These are phyloP conservation scores for Stachybotrys chlorohalonatus DNA, from an alignment of 2,329 filamentous ascomycete genomes.

Conservation along the genomic window DNA sequence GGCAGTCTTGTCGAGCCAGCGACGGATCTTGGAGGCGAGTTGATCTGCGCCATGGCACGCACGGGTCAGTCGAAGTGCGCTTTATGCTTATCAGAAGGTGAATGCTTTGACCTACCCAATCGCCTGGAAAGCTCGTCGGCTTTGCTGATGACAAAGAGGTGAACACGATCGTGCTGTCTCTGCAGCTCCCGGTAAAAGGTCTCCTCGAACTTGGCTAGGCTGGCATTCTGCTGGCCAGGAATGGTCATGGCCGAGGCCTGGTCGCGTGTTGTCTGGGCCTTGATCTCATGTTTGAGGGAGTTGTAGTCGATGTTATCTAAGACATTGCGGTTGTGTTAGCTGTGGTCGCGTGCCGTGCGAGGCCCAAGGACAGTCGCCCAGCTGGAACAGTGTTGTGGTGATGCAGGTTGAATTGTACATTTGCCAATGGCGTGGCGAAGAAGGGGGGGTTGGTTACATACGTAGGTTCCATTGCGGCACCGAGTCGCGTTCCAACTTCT, in stretches of 20 bases:
- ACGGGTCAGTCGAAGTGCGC: neutral
- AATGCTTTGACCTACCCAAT: slow-evolving; percentile 40
- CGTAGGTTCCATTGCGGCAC: slow-evolving; percentile 76
- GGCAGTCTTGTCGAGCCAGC: slow-evolving; percentile 30
- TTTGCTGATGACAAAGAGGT: slow-evolving; percentile 72
- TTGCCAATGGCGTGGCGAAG: neutral
- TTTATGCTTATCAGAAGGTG: neutral
- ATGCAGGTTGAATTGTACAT: neutral
- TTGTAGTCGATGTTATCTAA: slow-evolving; percentile 84
- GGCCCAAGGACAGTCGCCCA: neutral
- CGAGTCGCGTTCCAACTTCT: slow-evolving; percentile 61
- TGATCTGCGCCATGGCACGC: slow-evolving; percentile 28
- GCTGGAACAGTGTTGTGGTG: neutral
- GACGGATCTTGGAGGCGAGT: slow-evolving; percentile 37
- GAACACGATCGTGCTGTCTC: slow-evolving; percentile 67
- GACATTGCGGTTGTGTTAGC: slow-evolving; percentile 1
- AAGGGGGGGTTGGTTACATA: slow-evolving; percentile 26
- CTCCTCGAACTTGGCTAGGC: slow-evolving; percentile 57
- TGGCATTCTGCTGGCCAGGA: slow-evolving; percentile 56
- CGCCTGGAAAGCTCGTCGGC: slow-evolving; percentile 66
- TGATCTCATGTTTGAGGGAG: slow-evolving; percentile 77
- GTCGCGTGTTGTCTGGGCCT: slow-evolving; percentile 64
- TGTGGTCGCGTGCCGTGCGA: neutral
- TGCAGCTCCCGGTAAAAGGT: slow-evolving; percentile 63
- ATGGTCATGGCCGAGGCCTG: slow-evolving; percentile 64